These are phyloP conservation scores for Saussurea involucrata DNA, from an alignment of 129 eudicot genomes.

Conservation along the genomic window DNA sequence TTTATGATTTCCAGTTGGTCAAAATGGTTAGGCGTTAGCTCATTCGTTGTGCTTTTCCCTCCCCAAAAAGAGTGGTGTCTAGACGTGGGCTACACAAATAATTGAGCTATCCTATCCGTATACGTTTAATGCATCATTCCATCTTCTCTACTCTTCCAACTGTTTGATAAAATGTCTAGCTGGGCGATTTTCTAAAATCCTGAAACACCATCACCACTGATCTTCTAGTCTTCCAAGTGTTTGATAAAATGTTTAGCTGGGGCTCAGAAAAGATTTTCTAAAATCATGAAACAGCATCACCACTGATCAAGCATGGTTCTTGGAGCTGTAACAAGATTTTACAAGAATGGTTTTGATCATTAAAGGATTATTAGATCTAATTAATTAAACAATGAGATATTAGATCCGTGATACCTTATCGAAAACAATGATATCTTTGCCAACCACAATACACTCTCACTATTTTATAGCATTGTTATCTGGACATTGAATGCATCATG, in stretches of 20 bases:
- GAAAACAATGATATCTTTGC: neutral
- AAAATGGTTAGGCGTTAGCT: neutral
- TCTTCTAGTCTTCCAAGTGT: conserved; percentile 13
- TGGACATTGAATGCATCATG: neutral
- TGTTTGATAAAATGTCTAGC: conserved; percentile 24
- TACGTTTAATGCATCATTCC: conserved; percentile 17
- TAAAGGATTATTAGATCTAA: neutral
- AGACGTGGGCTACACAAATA: conserved; percentile 17
- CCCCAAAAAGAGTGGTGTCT: neutral
- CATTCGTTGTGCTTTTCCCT: neutral
- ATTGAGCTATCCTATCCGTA: neutral
- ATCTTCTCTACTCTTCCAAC: conserved; percentile 6
- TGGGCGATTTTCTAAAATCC: neutral
- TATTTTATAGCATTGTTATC: neutral
- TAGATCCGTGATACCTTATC: neutral
- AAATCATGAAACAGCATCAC: neutral
- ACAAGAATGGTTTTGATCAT: neutral
- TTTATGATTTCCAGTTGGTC: neutral
- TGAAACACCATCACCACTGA: neutral
- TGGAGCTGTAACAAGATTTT: neutral
- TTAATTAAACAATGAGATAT: neutral
- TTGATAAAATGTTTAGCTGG: conserved; percentile 21
- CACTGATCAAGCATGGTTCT: neutral
- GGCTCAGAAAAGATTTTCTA: neutral
- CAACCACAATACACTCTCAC: neutral